Percentiles rank a stretch among this genome's conserved stretches.
Evolutionary conservation across 108 stramenopile species (phyloP).

Genomic region (Bacterosira constricta): DNA sequence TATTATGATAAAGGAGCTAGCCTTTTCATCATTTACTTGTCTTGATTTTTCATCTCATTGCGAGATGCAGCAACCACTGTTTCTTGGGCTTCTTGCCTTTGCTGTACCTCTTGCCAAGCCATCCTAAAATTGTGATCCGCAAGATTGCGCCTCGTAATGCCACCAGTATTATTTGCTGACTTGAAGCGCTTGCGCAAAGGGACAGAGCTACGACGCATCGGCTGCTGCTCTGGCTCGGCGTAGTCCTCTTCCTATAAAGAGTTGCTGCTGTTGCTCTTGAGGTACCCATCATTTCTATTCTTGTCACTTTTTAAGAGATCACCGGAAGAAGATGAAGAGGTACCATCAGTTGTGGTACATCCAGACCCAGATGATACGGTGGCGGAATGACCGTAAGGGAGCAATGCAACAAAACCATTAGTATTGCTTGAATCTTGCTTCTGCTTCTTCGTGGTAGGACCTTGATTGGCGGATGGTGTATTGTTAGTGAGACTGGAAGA

Average conservation of each 20-base stretch:
- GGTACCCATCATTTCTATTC: constrained; percentile 17
- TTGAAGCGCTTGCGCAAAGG: constrained; percentile 37
- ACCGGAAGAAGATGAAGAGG: constrained; percentile 21
- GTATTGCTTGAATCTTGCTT: background rate
- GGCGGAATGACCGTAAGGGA: background rate
- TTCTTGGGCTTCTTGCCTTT: too few species aligned
- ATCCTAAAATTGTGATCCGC: constrained; percentile 24
- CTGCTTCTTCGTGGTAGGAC: background rate
- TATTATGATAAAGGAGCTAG: too few species aligned
- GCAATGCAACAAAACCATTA: constrained; percentile 5
- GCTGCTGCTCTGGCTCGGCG: constrained; percentile 1
- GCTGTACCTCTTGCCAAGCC: too few species aligned
- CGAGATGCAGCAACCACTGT: too few species aligned
- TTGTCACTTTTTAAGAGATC: constrained; percentile 11
- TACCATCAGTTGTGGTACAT: constrained; percentile 29
- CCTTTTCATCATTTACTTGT: too few species aligned
- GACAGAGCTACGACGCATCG: background rate
- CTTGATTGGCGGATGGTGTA: background rate
- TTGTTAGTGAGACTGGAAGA: constrained; percentile 3
- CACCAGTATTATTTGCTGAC: background rate
- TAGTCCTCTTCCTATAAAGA: constrained; percentile 28
- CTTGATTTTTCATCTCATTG: constrained; percentile 6
- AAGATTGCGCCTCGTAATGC: constrained; percentile 17
- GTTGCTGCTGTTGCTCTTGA: constrained; percentile 27
- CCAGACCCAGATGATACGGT: constrained; percentile 22